Conservation (phyloP, 1,139 yeast species). For the Geotrichum carabidarum region DNA sequence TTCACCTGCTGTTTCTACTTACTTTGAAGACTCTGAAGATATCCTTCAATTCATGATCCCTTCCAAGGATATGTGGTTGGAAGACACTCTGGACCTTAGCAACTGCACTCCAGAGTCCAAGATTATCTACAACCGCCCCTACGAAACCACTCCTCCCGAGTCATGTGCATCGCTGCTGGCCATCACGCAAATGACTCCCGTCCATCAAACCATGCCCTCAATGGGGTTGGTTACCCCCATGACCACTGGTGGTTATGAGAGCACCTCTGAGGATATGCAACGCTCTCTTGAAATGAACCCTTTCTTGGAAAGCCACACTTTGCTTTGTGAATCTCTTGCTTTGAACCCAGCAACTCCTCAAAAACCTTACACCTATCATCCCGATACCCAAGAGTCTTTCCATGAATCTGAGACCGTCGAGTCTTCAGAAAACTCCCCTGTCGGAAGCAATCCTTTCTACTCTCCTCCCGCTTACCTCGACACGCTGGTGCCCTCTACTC, state of each 20-base stretch:
- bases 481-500: conserved; percentile 14
- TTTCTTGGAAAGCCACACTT: background rate
- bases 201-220: conserved; percentile 5
- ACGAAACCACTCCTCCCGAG: conserved; percentile 7
- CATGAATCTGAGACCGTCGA: background rate
- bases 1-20: conserved; percentile 11
- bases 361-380: background rate
- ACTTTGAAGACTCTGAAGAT: background rate
- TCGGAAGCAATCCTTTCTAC: conserved; percentile 34
- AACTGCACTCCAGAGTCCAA: conserved; percentile 18
- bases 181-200: conserved; percentile 6
- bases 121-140: conserved; percentile 12
- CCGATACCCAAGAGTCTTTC: background rate
- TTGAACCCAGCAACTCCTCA: conserved; percentile 1
- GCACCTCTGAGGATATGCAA: conserved; percentile 4
- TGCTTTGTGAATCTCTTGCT: background rate
- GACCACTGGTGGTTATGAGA: background rate
- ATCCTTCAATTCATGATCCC: conserved; percentile 5
- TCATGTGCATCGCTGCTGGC: conserved; percentile 7
- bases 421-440: conserved; percentile 12
- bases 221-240: conserved; percentile 6
- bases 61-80: conserved; percentile 2
- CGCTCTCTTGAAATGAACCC: background rate
- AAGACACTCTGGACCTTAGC: background rate
- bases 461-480: conserved; percentile 33